Evolutionary conservation across 495 filamentous ascomycete genomes (phyloP).

Genomic region (Parachaetomium inaequale): DNA sequence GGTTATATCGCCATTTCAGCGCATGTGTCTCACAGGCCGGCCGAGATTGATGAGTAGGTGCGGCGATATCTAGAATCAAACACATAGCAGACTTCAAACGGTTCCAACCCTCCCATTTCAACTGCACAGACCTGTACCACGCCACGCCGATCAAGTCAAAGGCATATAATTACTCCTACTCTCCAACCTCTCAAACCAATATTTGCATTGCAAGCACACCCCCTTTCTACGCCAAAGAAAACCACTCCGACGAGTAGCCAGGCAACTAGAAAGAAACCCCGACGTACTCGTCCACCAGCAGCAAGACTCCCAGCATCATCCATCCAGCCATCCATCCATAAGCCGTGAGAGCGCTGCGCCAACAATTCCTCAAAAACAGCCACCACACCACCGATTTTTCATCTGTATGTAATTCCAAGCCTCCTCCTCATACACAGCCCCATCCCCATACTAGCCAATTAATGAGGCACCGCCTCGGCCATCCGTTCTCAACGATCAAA

Average conservation of each 20-base stretch:
- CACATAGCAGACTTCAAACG: no score
- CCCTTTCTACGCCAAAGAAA: background rate
- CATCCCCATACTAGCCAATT: background rate
- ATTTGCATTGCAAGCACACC: background rate
- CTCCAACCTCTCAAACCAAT: background rate
- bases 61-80: no score
- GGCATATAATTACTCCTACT: background rate
- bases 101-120: no score
- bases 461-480: constrained; percentile 3
- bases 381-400: background rate
- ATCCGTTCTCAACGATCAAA: background rate
- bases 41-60: no score
- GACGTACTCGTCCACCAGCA: background rate
- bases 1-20: background rate
- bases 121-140: background rate
- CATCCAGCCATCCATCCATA: background rate
- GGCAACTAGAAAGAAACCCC: background rate
- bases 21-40: no score
- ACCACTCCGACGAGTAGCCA: background rate
- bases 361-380: background rate
- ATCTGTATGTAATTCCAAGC: background rate
- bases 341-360: background rate
- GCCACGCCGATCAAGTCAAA: background rate
- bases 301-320: background rate
- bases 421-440: background rate